phyloP scores from a whole-genome alignment of 2,329 filamentous ascomycete genomes.

The Penicillium sp. region DNA sequence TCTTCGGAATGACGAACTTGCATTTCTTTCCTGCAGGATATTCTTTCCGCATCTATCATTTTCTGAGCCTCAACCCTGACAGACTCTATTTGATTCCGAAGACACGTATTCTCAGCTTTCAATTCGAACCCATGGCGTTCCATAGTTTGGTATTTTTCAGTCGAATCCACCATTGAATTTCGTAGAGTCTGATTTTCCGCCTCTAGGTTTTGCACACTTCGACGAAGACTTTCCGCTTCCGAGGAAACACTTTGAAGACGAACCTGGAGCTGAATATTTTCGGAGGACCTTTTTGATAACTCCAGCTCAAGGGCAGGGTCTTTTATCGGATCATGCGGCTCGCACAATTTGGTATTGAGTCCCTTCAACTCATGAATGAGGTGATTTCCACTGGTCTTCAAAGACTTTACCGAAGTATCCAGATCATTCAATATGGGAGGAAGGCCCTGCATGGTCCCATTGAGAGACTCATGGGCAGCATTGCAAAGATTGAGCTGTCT shows the following conservation, averaged over 20 bases:
- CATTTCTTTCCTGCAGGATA: slow-evolving; percentile 31
- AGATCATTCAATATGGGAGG: slow-evolving; percentile 26
- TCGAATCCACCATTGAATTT: slow-evolving; percentile 24
- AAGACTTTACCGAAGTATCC: slow-evolving; percentile 22
- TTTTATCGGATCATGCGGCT: slow-evolving; percentile 24
- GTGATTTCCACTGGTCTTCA: slow-evolving; percentile 25
- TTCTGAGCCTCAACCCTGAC: slow-evolving; percentile 34
- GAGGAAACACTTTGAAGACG: slow-evolving; percentile 27
- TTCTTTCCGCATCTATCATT: slow-evolving; percentile 37
- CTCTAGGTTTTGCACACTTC: slow-evolving; percentile 26
- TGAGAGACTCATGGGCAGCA: slow-evolving; percentile 20
- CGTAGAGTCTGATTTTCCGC: slow-evolving; percentile 22
- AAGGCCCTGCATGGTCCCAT: slow-evolving; percentile 23
- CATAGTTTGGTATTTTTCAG: slow-evolving; percentile 15
- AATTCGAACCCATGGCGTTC: slow-evolving; percentile 22
- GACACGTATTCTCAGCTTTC: slow-evolving; percentile 25
- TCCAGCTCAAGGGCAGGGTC: slow-evolving; percentile 26
- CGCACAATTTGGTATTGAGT: slow-evolving; percentile 23
- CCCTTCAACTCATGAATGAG: slow-evolving; percentile 36
- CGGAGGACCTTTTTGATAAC: slow-evolving; percentile 24
- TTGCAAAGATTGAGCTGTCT: slow-evolving; percentile 28
- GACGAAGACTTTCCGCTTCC: slow-evolving; percentile 18
- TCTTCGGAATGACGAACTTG: slow-evolving; percentile 8
- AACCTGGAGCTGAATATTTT: slow-evolving; percentile 30
- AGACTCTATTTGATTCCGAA: slow-evolving; percentile 25